Conservation (phyloP, 1,284 basidiomycete species). For the Sporisorium exsertum region DNA sequence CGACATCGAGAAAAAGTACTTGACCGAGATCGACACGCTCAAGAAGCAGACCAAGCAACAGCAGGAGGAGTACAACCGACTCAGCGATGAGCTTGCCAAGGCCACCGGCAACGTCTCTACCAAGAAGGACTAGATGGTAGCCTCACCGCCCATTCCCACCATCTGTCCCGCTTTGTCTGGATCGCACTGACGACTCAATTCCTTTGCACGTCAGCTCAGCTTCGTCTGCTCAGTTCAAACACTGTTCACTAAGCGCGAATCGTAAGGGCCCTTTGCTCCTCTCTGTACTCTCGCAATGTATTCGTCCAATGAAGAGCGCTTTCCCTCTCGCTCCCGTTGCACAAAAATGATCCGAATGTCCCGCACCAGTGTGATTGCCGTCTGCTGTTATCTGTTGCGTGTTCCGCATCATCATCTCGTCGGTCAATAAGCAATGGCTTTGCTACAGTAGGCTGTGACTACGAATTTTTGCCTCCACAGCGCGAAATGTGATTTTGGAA, state of each 20-base stretch:
- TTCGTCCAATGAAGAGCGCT: neutral
- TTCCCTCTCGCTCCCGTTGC: neutral
- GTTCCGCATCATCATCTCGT: too few species aligned
- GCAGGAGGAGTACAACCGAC: slow-evolving; percentile 67
- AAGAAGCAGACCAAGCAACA: slow-evolving; percentile 68
- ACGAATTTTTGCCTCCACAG: slow-evolving; percentile 1
- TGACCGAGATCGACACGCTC: slow-evolving; percentile 59
- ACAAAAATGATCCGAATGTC: too few species aligned
- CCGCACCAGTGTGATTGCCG: too few species aligned
- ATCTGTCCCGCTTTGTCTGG: neutral
- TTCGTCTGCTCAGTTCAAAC: neutral
- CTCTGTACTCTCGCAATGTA: neutral
- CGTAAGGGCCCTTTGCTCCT: neutral
- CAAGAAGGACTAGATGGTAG: slow-evolving; percentile 53
- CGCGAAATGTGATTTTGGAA: neutral
- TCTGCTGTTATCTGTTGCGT: too few species aligned
- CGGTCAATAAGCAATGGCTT: too few species aligned
- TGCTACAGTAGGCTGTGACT: too few species aligned
- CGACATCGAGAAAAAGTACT: slow-evolving; percentile 65
- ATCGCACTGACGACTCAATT: neutral
- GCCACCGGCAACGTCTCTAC: slow-evolving; percentile 54
- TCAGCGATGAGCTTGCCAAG: slow-evolving; percentile 65
- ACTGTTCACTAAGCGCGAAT: neutral
- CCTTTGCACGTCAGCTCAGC: neutral
- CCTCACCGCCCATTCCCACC: neutral